A percentile compares a stretch with the other conserved stretches of the same genome.
Conservation (phyloP, 1,284 basidiomycete species). For the Boletus mariae region DNA sequence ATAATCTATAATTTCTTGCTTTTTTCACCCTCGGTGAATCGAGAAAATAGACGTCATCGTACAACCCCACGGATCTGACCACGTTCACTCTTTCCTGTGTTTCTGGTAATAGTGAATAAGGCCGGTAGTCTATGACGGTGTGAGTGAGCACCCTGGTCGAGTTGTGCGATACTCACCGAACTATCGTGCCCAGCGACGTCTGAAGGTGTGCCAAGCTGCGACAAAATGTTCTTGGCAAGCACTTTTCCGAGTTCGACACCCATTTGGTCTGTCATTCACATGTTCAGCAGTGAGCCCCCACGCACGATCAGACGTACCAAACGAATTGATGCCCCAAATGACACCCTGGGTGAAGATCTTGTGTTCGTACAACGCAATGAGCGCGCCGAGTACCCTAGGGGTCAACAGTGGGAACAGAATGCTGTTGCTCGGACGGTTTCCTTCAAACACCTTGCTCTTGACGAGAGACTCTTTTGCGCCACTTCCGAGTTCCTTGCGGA, state of each 20-base stretch:
- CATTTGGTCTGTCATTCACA: constrained; percentile 67
- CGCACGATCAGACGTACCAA: constrained; percentile 49
- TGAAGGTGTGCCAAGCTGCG: constrained; percentile 77
- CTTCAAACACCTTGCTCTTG: constrained; percentile 98
- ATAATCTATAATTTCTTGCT: constrained; percentile 7
- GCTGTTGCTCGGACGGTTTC: constrained; percentile 96
- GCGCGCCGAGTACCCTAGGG: constrained; percentile 82
- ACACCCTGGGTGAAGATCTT: constrained; percentile 99
- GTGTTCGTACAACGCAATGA: constrained; percentile 95
- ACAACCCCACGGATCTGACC: background rate
- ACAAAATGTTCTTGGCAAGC: constrained; percentile 92
- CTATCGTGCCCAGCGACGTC: constrained; percentile 91
- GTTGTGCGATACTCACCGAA: constrained; percentile 58
- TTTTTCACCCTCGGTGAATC: constrained; percentile 1
- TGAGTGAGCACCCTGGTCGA: constrained; percentile 8
- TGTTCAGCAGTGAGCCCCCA: constrained; percentile 1
- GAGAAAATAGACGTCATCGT: background rate
- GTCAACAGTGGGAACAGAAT: constrained; percentile 94
- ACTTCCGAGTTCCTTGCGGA: constrained; percentile 76
- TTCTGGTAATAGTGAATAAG: constrained; percentile 94
- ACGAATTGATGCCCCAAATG: constrained; percentile 98
- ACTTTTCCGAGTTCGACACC: constrained; percentile 97
- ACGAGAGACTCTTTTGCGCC: constrained; percentile 79
- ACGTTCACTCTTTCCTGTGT: constrained; percentile 66
- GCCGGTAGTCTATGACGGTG: constrained; percentile 70